Evolutionary conservation across 208 protist genomes (phyloP), one percentile per base, ranked within the genome.

Genomic region (Angomonas ambiguus): DNA sequence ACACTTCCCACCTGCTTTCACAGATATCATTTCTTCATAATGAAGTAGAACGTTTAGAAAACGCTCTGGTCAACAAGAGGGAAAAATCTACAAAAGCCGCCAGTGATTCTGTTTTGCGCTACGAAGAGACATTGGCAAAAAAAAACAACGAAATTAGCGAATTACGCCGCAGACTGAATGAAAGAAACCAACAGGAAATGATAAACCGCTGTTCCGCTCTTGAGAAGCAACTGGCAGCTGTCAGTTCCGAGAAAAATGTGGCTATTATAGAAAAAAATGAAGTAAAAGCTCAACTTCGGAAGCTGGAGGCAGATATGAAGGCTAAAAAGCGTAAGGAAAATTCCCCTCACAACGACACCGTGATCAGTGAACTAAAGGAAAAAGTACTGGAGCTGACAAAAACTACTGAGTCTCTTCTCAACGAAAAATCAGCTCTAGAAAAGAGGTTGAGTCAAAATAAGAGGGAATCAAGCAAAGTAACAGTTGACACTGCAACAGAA

Each of bases 1-100:
- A 83, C 33, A 76, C 73, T 2, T 74, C 80, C 1, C 83, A 91
- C 67, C 64, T 91, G 0, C 61, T 90, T 8, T 75, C 74, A 1
- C 88, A 95, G 51, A 91, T 95, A 41, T 72, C 49, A 5, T 91
- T 92, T 82, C 66, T 95, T 11, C 88, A 94, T 58, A 80, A 77
- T 59, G 88, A 94, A 62, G 82, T 94, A 27, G 85, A 94, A 28
- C 68, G 88, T 5, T 73, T 94, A 24, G 88, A 94, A 58, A 24
- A 76, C 22, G 76, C 83, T 27, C 64, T 83, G 0, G 51, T 32
- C 25, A 60, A 20, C 0, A 48, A 80, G 45, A 80, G 87, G 10
- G 41, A 56, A 28, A 74, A 79, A 32, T 48, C 69, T 2, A 63
- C 51, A 8, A 62, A 64, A 18, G 80, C 88, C 10, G 51, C 53